phyloP scores from a whole-genome alignment of 2,329 filamentous ascomycete species.

The Fusarium chlamydosporum region DNA sequence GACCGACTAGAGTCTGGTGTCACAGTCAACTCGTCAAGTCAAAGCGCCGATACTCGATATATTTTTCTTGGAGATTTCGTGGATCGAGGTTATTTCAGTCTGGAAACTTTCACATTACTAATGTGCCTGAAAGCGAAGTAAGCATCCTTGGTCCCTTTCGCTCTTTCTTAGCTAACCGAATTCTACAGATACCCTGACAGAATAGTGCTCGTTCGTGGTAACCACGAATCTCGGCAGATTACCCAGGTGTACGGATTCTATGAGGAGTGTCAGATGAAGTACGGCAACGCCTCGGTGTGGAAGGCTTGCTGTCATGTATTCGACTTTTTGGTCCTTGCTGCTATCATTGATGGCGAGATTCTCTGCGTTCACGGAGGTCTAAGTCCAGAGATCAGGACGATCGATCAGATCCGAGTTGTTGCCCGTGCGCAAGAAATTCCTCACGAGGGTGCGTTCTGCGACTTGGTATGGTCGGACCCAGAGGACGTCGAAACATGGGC shows the following conservation, averaged over 20 bases:
- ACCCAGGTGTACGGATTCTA: slow-evolving; percentile 99
- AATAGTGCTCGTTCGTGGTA: slow-evolving; percentile 96
- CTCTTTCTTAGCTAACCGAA: slow-evolving; percentile 41
- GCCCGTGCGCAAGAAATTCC: slow-evolving; percentile 98
- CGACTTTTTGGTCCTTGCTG: slow-evolving; percentile 95
- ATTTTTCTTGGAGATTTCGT: slow-evolving; percentile 89
- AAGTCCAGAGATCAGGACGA: slow-evolving; percentile 92
- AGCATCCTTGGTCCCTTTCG: slow-evolving; percentile 38
- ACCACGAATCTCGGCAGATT: slow-evolving; percentile 97
- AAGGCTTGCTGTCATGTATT: slow-evolving; percentile 99
- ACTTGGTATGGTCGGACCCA: slow-evolving; percentile 97
- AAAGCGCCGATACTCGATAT: slow-evolving; percentile 69
- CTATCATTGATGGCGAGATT: slow-evolving; percentile 98
- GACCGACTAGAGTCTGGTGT: slow-evolving; percentile 55
- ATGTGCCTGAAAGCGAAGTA: slow-evolving; percentile 89
- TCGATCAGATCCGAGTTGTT: slow-evolving; percentile 99
- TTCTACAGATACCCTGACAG: slow-evolving; percentile 85
- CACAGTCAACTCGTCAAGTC: slow-evolving; percentile 56
- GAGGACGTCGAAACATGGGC: slow-evolving; percentile 98
- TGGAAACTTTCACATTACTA: slow-evolving; percentile 97
- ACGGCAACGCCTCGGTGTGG: slow-evolving; percentile 99
- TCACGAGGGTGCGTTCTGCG: slow-evolving; percentile 98
- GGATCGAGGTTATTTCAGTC: slow-evolving; percentile 95
- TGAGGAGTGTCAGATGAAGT: slow-evolving; percentile 97
- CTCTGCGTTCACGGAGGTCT: slow-evolving; percentile 97